A percentile compares a stretch with the other conserved stretches of the same genome.
phyloP scores from a whole-genome alignment of 2,329 filamentous ascomycete genomes.

The Corinectria fuckeliana region DNA sequence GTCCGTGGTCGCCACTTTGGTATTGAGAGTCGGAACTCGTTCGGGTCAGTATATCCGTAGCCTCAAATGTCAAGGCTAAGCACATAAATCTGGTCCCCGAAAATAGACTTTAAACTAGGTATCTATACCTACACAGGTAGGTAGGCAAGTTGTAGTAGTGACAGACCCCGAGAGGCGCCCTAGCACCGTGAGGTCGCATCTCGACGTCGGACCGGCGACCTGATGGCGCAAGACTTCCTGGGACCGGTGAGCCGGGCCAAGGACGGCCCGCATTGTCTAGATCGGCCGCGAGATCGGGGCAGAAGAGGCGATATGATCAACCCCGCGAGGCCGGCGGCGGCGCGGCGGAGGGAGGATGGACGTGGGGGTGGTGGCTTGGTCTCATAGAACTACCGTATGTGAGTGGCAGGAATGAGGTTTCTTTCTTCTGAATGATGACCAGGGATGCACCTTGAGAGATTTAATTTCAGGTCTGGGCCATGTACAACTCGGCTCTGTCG shows the following conservation, averaged over 20 bases:
- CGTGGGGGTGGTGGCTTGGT: background rate
- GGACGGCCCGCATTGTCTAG: background rate
- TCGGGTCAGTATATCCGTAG: background rate
- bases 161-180: background rate
- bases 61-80: background rate
- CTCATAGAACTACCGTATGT: background rate
- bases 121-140: no score
- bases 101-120: constrained; percentile 8
- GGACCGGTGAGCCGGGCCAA: constrained; percentile 10
- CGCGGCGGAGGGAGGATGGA: background rate
- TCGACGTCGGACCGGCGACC: constrained; percentile 9
- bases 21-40: background rate
- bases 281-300: constrained; percentile 5
- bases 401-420: background rate
- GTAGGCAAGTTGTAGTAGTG: background rate
- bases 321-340: background rate
- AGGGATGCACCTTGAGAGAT: no score
- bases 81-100: background rate
- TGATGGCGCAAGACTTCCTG: background rate
- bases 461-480: constrained; percentile 7
- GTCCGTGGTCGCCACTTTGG: background rate
- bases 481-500: background rate
- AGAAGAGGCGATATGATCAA: background rate
- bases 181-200: constrained; percentile 4
- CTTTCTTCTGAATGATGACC: background rate